These are phyloP conservation scores for Haplographium delicatum DNA, from an alignment of 495 filamentous ascomycete species.

Conservation along the genomic window DNA sequence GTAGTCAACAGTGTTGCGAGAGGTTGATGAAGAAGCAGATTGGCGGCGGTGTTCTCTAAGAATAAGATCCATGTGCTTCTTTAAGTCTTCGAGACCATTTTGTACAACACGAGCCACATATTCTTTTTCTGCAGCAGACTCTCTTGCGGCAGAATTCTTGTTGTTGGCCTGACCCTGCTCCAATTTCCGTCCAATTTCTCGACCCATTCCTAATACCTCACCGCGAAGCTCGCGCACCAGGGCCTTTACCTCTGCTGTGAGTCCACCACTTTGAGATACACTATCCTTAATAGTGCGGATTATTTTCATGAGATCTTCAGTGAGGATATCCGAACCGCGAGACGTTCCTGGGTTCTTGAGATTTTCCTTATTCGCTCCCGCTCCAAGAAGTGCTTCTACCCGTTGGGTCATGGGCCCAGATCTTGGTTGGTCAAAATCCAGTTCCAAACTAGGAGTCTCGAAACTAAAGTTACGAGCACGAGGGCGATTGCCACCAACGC, in stretches of 20 bases:
- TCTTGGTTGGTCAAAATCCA: constrained; percentile 37
- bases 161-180: constrained; percentile 52
- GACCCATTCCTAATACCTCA: constrained; percentile 89
- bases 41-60: constrained; percentile 70
- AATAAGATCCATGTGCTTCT: constrained; percentile 69
- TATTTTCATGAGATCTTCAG: constrained; percentile 69
- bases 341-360: constrained; percentile 20
- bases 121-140: constrained; percentile 50
- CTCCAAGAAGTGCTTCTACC: constrained; percentile 27
- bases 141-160: constrained; percentile 40
- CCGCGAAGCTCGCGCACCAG: constrained; percentile 83
- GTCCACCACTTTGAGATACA: constrained; percentile 74
- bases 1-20: constrained; percentile 49
- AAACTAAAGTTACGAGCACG: constrained; percentile 42
- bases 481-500: constrained; percentile 8
- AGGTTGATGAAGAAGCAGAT: constrained; percentile 41
- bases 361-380: constrained; percentile 31
- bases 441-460: constrained; percentile 37
- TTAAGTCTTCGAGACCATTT: constrained; percentile 72
- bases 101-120: constrained; percentile 75
- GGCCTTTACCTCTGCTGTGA: constrained; percentile 86
- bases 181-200: constrained; percentile 77
- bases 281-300: constrained; percentile 82
- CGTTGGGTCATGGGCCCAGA: constrained; percentile 36
- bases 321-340: constrained; percentile 39